Conservation (phyloP, 164 flowering plant species). For the Vitis amurensis region DNA sequence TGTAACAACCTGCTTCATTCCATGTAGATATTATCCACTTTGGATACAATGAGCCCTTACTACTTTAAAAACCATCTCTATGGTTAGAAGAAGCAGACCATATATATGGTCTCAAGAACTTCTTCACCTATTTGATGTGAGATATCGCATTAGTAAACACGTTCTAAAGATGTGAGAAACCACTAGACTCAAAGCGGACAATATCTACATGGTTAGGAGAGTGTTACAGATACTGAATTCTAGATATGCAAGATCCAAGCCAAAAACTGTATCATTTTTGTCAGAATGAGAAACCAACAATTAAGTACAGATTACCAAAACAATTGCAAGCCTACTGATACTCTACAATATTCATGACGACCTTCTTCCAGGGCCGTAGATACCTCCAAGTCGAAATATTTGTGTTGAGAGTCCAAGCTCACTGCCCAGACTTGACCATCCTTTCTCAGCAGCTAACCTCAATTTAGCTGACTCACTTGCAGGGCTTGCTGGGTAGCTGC, state of each 20-base stretch:
- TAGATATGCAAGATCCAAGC: not conserved
- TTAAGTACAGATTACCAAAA: too few relatives aligned
- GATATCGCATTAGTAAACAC: too few relatives aligned
- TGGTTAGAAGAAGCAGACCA: too few relatives aligned
- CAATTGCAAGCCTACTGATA: not conserved
- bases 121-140: too few relatives aligned
- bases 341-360: conserved; percentile 14
- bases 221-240: not conserved
- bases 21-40: too few relatives aligned
- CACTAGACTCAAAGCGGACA: too few relatives aligned
- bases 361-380: conserved; percentile 99
- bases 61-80: too few relatives aligned
- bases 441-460: conserved; percentile 78
- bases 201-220: too few relatives aligned
- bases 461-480: conserved; percentile 45
- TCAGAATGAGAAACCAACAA: not conserved
- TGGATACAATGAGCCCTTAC: too few relatives aligned
- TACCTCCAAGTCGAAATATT: conserved; percentile 87
- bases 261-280: not conserved
- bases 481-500: conserved; percentile 64
- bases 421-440: conserved; percentile 67
- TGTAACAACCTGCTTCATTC: too few relatives aligned
- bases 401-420: conserved; percentile 52
- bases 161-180: not conserved
- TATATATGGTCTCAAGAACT: too few relatives aligned